Evolutionary conservation across 345 rosid genomes (phyloP).

Genomic region (Populus ilicifolia): DNA sequence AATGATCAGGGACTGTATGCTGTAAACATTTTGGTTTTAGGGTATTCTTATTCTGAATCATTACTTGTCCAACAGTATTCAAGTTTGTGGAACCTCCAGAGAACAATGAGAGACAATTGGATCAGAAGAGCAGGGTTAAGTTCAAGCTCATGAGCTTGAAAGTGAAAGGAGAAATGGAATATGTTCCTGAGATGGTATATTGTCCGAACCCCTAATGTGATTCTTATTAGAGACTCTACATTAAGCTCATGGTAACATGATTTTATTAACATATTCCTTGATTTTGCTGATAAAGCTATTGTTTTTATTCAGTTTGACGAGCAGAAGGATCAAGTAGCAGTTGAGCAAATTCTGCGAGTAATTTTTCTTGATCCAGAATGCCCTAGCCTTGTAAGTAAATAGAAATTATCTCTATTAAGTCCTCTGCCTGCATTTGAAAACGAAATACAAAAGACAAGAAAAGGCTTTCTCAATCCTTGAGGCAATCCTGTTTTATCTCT

Average conservation of each 20-base stretch:
- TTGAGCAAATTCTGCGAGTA: constrained; percentile 80
- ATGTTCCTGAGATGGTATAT: constrained; percentile 33
- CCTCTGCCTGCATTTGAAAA: background rate
- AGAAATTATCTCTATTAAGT: background rate
- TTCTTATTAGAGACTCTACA: background rate
- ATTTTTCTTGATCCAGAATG: constrained; percentile 78
- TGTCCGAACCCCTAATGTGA: background rate
- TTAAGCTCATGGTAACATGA: background rate
- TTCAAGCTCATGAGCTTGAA: constrained; percentile 37
- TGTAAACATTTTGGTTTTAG: background rate
- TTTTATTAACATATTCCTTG: background rate
- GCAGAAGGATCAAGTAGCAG: constrained; percentile 75
- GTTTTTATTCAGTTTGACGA: constrained; percentile 77
- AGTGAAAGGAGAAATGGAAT: constrained; percentile 30
- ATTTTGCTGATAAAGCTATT: background rate
- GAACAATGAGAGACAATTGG: constrained; percentile 27
- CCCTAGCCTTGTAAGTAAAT: constrained; percentile 62
- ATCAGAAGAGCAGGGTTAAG: constrained; percentile 34
- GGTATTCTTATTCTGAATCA: background rate
- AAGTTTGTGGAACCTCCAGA: constrained; percentile 40
- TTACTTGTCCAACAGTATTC: constrained; percentile 22
- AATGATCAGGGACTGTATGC: background rate
- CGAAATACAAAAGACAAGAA: background rate
- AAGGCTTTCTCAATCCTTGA: background rate
- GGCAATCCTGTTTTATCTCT: background rate